Evolutionary conservation across 352 stramenopile species (phyloP).

Genomic region (Phytopythium boreale): DNA sequence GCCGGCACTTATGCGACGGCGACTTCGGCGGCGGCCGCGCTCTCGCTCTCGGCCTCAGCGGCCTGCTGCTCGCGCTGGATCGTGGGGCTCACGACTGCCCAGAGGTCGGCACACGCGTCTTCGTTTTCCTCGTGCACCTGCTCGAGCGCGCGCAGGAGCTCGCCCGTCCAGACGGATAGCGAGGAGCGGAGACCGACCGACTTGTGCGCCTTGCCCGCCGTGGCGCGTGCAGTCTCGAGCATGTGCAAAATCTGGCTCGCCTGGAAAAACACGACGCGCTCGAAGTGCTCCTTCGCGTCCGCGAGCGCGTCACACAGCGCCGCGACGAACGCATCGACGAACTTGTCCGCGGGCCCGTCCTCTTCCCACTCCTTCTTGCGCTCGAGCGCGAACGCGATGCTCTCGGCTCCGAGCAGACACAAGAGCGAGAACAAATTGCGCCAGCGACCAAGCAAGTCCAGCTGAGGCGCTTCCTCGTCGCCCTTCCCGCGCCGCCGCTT

Average conservation of each 20-base stretch:
- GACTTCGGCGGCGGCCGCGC: neutral
- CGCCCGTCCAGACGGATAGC: slow-evolving; percentile 36
- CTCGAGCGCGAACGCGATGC: slow-evolving; percentile 61
- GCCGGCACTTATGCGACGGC: neutral
- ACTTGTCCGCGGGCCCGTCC: slow-evolving; percentile 36
- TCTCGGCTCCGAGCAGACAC: slow-evolving; percentile 53
- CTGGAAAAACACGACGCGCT: slow-evolving; percentile 68
- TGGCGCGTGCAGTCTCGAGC: slow-evolving; percentile 27
- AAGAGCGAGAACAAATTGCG: slow-evolving; percentile 72
- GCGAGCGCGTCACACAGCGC: slow-evolving; percentile 39
- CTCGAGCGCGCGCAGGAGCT: slow-evolving; percentile 37
- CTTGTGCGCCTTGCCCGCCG: slow-evolving; percentile 28
- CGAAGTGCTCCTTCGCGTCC: slow-evolving; percentile 44
- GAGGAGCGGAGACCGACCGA: slow-evolving; percentile 21
- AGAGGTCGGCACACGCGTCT: slow-evolving; percentile 52
- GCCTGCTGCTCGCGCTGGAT: slow-evolving; percentile 12
- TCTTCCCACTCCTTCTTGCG: slow-evolving; percentile 26
- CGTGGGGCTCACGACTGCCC: slow-evolving; percentile 30
- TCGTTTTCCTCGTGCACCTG: slow-evolving; percentile 28
- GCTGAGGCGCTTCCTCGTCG: slow-evolving; percentile 27
- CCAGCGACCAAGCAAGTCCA: slow-evolving; percentile 54
- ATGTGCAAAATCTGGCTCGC: slow-evolving; percentile 50
- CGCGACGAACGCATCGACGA: slow-evolving; percentile 47
- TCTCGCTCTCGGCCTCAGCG: neutral
- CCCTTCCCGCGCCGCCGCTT: slow-evolving; percentile 47